Percentiles rank a stretch among this genome's conserved stretches.
Evolutionary conservation across 2,329 filamentous ascomycete species (phyloP).

Genomic region (Cladophialophora bantiana): DNA sequence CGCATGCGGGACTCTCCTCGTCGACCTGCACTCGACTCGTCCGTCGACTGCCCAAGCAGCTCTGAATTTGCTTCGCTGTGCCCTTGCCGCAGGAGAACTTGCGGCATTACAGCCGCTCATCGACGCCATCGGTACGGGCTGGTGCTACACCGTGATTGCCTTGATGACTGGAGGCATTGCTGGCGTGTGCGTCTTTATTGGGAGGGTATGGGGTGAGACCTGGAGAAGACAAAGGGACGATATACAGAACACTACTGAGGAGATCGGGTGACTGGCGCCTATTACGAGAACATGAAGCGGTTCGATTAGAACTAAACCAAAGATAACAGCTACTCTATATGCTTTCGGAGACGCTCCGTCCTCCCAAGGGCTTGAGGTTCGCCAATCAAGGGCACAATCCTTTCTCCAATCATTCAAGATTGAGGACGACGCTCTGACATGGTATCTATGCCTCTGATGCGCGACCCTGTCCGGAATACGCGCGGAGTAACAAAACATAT

Average conservation of each 20-base stretch:
- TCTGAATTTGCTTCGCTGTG: constrained; percentile 49
- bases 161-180: constrained; percentile 9
- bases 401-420: too few species aligned
- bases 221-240: constrained; percentile 14
- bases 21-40: constrained; percentile 48
- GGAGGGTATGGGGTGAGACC: constrained; percentile 10
- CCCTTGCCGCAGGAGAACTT: constrained; percentile 47
- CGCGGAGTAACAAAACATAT: too few species aligned
- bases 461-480: too few species aligned
- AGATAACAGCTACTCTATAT: background rate
- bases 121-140: constrained; percentile 43
- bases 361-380: background rate
- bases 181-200: background rate
- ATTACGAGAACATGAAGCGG: background rate
- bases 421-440: too few species aligned
- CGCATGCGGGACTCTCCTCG: constrained; percentile 47
- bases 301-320: background rate
- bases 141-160: constrained; percentile 43
- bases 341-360: background rate
- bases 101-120: constrained; percentile 46
- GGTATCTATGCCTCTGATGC: too few species aligned
- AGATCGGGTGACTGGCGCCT: background rate
- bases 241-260: background rate
- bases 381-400: too few species aligned
- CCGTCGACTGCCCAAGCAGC: constrained; percentile 49